Evolutionary conservation across 2,329 filamentous ascomycete genomes (phyloP), one percentile per base, ranked within the genome.

Genomic region (Penicillium hordei): DNA sequence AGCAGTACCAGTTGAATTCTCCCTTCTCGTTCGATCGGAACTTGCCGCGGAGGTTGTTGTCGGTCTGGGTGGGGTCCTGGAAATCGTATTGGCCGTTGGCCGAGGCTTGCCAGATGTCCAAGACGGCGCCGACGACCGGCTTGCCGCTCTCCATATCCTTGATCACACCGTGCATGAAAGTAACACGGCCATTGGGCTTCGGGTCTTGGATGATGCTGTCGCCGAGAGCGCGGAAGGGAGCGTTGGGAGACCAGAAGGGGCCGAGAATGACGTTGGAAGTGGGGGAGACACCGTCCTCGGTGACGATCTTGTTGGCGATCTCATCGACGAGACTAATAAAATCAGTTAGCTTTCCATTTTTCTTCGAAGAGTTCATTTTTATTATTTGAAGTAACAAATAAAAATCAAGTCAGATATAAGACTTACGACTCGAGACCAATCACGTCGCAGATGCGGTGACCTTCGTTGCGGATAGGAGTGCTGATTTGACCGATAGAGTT

Each of bases 81-180:
- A 89, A 86, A 70, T 90, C 87, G 79, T 91, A 91, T 72, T 87
- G 86, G 73, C 88, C 88, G 77, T 90, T 91, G 73, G 86, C 81
- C 64, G 84, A 88, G 50, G 89, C 88, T 72, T 91, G 87, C 89
- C 89, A 91, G 79, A 91, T 88, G 71, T 91, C 89, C 68, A 91
- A 85, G 62, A 89, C 86, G 65, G 88, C 88, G 68, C 81, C 79
- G 54, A 81, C 82, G 67, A 91, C 86, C 60, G 85, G 85, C 76
- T 83, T 82, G 70, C 85, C 84, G 58, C 87, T 89, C 62, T 83
- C 78, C 64, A 87, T 78, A 69, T 90, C 86, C 48, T 75, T 81
- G 69, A 91, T 82, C 46, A 81, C 78, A 65, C 89, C 89, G 79
- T 90, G 87, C 85, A 91, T 89, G 65, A 82, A 81, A 52, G 83